Conservation (phyloP, 2,329 filamentous ascomycete genomes). For the Pseudogymnoascus sp. region DNA sequence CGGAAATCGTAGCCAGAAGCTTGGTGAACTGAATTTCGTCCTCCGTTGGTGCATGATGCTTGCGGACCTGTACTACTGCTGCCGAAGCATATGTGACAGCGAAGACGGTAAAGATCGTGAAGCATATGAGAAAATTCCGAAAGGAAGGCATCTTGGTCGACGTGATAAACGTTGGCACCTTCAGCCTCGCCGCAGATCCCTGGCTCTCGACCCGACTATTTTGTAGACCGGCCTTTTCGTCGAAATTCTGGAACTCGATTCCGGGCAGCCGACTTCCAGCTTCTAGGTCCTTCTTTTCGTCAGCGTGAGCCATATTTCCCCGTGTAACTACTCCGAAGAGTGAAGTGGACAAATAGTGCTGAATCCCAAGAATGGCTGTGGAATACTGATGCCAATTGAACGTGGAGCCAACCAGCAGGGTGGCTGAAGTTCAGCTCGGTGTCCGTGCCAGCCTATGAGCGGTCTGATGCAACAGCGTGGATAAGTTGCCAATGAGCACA, state of each 20-base stretch:
- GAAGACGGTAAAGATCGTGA: background rate
- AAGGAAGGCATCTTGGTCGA: background rate
- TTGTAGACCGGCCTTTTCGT: background rate
- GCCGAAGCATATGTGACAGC: background rate
- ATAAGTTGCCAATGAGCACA: background rate
- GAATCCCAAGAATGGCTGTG: background rate
- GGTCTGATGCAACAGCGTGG: background rate
- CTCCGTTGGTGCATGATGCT: background rate
- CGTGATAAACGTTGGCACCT: background rate
- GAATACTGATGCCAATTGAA: slow-evolving; percentile 10
- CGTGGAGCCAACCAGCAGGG: background rate
- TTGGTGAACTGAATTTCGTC: slow-evolving; percentile 1
- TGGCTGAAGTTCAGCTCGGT: background rate
- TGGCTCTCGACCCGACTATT: background rate
- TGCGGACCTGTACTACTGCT: background rate
- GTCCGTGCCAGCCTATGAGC: background rate
- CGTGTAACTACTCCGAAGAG: background rate
- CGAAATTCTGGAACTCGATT: background rate
- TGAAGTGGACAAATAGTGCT: background rate
- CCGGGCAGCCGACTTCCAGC: background rate
- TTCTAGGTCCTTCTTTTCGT: background rate
- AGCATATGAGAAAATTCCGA: background rate
- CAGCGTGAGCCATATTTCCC: background rate
- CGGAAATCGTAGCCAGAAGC: background rate
- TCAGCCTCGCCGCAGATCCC: background rate